Evolutionary conservation across 352 stramenopile species (phyloP).

Genomic region (Poterioochromonas sp.): DNA sequence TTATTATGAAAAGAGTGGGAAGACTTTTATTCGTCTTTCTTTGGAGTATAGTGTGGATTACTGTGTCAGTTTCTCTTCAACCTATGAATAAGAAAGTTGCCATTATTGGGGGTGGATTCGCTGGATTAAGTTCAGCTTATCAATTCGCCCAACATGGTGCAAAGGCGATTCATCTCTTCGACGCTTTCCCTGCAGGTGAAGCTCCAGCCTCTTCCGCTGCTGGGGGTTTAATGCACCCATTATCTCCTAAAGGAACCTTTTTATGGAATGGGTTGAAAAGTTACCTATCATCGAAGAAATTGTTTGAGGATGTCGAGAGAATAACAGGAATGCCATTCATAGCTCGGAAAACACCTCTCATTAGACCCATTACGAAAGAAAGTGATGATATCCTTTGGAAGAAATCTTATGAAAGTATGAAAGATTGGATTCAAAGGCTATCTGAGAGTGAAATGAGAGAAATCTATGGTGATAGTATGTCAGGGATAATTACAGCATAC

Average conservation of each 20-base stretch:
- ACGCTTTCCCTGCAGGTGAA: not conserved
- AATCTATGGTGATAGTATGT: not conserved
- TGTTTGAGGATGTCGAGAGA: not conserved
- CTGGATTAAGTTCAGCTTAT: not conserved
- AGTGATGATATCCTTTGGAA: not conserved
- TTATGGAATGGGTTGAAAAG: constrained; percentile 26
- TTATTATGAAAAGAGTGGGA: too few relatives aligned
- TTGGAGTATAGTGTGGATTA: too few relatives aligned
- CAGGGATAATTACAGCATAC: not conserved
- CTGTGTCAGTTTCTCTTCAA: too few relatives aligned
- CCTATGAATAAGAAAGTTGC: not conserved
- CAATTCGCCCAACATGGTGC: not conserved
- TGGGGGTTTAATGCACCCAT: constrained; percentile 32
- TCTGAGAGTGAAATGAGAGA: not conserved
- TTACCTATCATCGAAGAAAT: not conserved
- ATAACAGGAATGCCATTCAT: too few relatives aligned
- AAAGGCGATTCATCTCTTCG: constrained; percentile 13
- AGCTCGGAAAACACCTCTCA: not conserved
- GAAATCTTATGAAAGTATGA: not conserved
- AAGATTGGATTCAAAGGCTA: not conserved
- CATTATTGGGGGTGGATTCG: constrained; percentile 27
- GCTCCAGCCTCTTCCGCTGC: constrained; percentile 13
- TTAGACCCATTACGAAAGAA: not conserved
- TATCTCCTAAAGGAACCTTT: constrained; percentile 27
- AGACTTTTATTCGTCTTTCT: too few relatives aligned